Evolutionary conservation across 176 grass and related monocot genomes (phyloP), one percentile per base, ranked within the genome.

Genomic region (Musa beccarii): DNA sequence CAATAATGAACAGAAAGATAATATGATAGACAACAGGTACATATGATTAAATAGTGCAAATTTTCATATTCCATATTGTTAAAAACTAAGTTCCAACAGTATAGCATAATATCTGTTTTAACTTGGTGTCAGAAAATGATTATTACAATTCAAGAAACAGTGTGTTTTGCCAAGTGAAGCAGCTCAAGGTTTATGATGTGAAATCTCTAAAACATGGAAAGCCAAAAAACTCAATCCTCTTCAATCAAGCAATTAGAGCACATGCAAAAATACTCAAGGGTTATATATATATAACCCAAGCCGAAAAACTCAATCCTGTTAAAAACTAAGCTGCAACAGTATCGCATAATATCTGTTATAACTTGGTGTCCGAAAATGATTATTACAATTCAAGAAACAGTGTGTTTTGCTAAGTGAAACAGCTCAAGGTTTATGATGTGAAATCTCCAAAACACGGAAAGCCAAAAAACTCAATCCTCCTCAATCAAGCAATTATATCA

Each of bases 141-240:
- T 19, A 65, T 65, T 22, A 65, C 15, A 65, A 65, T 10, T 24
- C 22, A 25, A 51, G 66, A 77, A 76, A 77, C 34, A 43, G 34
- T 43, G 66, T 79, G 15, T 17, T 23, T 11, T 34, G 7, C 17
- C 0, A 26, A 28, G 26, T 26, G n/a, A 28, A 23, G 62, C 62
- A 11, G 10, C 62, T 64, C 62, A 64, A 24, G 21, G 21, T 64
- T 21, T 21, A 64, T 64, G 13, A 43, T 43, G 34, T 43, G 34
- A 43, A 43, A 43, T 43, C 34, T 43, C 3, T 43, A 43, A 43
- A 43, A 43, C 34, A 43, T 4, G 0, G 34, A 4, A 34, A 43
- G 4, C 34, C 34, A 0, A 43, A 43, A 43, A 43, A 43, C 0
- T 43, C 34, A 43, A 43, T 43, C 34, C 34, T 43, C 34, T 6